These are phyloP conservation scores for Teunomyces cretensis DNA, from an alignment of 805 yeast genomes.

Conservation along the genomic window DNA sequence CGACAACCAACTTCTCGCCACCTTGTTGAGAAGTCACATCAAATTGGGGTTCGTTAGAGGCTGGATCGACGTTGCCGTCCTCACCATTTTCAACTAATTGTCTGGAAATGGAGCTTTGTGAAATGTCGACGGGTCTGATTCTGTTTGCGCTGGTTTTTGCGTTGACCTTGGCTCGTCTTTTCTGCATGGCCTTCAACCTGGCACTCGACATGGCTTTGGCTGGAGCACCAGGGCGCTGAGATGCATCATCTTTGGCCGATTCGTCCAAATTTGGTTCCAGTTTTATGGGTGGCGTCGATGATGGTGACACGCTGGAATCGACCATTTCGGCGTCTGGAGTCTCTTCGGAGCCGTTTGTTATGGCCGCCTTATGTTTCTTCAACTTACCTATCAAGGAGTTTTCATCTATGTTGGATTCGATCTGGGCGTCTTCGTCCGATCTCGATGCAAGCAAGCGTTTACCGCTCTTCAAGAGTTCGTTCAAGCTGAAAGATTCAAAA, in stretches of 20 bases:
- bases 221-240: constrained; percentile 13
- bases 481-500: constrained; percentile 52
- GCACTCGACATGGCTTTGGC: constrained; percentile 53
- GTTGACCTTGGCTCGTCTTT: constrained; percentile 75
- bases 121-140: constrained; percentile 58
- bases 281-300: constrained; percentile 17
- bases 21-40: constrained; percentile 79
- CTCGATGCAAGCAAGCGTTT: constrained; percentile 58
- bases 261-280: constrained; percentile 5
- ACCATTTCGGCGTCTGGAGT: constrained; percentile 6
- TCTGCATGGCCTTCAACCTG: constrained; percentile 91
- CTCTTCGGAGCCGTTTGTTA: constrained; percentile 22
- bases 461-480: constrained; percentile 49
- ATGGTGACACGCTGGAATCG: constrained; percentile 14
- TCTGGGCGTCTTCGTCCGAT: constrained; percentile 25
- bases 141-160: constrained; percentile 52
- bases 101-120: constrained; percentile 67
- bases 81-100: constrained; percentile 47
- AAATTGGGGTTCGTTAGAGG: constrained; percentile 33
- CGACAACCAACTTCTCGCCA: constrained; percentile 80
- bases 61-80: constrained; percentile 9
- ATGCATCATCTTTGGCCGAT: constrained; percentile 1
- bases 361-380: constrained; percentile 48
- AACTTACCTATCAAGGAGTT: constrained; percentile 47
- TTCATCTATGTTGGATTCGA: constrained; percentile 33